Conservation (phyloP, 306 rosid genomes). For the Fagus crenata region DNA sequence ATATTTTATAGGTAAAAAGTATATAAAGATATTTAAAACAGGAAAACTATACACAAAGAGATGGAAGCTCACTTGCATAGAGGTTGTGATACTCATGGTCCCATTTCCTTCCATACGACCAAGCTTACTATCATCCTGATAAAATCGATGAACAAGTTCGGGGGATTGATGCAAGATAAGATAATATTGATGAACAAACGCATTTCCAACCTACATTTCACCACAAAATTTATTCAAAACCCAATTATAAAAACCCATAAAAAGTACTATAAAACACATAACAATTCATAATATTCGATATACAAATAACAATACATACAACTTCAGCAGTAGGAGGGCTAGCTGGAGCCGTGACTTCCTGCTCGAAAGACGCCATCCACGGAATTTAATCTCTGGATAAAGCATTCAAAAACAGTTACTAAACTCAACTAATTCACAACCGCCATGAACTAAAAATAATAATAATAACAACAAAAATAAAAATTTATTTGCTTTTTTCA, state of each 20-base stretch:
- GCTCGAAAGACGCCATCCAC: conserved; percentile 63
- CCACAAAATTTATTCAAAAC: conserved; percentile 9
- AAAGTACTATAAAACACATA: background rate
- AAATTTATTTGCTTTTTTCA: background rate
- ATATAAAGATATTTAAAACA: background rate
- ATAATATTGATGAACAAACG: conserved; percentile 86
- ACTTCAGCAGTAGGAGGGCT: conserved; percentile 55
- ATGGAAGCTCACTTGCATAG: conserved; percentile 64
- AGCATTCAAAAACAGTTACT: conserved; percentile 5
- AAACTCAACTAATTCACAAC: background rate
- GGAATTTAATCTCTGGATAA: conserved; percentile 20
- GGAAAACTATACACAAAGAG: background rate
- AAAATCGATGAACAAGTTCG: conserved; percentile 75
- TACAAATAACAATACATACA: conserved; percentile 43
- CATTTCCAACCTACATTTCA: conserved; percentile 68
- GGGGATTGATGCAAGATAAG: conserved; percentile 82
- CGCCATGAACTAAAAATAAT: background rate
- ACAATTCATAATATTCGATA: background rate
- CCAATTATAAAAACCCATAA: conserved; percentile 11
- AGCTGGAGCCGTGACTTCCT: conserved; percentile 38
- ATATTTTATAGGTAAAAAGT: no score
- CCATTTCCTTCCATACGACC: conserved; percentile 72
- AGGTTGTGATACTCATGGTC: conserved; percentile 65
- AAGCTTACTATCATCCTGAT: conserved; percentile 75
- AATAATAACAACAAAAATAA: background rate